A percentile compares a stretch with the other conserved stretches of the same genome.
phyloP scores from a whole-genome alignment of 2,329 filamentous ascomycete species.

The Pseudogymnoascus sp. region DNA sequence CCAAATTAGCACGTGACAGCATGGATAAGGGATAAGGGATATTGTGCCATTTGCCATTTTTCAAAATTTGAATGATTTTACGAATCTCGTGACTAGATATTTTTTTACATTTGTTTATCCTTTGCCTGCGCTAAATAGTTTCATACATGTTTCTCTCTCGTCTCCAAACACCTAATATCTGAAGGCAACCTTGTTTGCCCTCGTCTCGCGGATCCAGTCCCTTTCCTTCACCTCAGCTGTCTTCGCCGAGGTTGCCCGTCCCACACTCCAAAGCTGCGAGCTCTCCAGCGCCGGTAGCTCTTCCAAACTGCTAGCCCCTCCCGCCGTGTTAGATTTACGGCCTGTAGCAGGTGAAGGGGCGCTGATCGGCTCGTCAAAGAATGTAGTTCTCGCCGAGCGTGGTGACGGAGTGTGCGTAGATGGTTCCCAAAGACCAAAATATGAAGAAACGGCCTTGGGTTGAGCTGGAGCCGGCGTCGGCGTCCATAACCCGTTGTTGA shows the following conservation, averaged over 20 bases:
- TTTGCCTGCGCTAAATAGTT: not conserved
- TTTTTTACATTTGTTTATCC: not conserved
- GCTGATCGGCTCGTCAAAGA: not conserved
- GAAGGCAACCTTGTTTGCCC: not conserved
- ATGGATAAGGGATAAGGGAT: not conserved
- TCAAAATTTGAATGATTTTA: not conserved
- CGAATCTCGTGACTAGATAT: not conserved
- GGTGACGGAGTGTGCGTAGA: not conserved
- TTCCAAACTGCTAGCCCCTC: not conserved
- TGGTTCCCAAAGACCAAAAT: not conserved
- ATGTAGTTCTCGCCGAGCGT: not conserved
- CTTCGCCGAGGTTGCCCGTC: not conserved
- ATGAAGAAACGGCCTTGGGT: not conserved
- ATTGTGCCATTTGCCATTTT: not conserved
- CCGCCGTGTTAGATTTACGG: not conserved
- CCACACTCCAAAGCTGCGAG: not conserved
- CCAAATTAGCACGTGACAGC: not conserved
- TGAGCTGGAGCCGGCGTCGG: not conserved
- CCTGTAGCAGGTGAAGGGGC: not conserved
- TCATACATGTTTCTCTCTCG: not conserved
- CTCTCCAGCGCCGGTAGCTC: not conserved
- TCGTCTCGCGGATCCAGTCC: not conserved
- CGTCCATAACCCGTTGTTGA: not conserved
- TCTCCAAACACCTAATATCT: not conserved
- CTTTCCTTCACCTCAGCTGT: not conserved